phyloP scores from a whole-genome alignment of 2,329 filamentous ascomycete genomes.

The Myriosclerotinia scirpicola region DNA sequence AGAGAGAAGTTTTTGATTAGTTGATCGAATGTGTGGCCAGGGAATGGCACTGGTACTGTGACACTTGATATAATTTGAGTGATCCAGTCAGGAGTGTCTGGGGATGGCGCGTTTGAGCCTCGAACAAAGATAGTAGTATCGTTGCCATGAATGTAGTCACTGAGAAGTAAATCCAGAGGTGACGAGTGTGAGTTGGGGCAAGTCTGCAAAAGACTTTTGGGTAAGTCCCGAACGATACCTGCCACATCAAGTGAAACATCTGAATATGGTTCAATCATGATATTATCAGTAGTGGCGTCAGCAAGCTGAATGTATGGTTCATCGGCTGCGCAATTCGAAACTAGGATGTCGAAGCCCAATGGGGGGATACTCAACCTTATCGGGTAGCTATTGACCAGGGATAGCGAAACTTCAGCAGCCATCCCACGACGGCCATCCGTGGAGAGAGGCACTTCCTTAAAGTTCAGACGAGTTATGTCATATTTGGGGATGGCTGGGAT shows the following conservation, averaged over 20 bases:
- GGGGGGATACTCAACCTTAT: conserved; percentile 74
- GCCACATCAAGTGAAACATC: conserved; percentile 68
- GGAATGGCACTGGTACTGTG: conserved; percentile 80
- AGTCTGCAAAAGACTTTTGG: conserved; percentile 66
- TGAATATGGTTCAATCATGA: conserved; percentile 67
- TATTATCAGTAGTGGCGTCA: conserved; percentile 65
- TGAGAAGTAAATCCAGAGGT: conserved; percentile 79
- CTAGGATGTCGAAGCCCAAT: conserved; percentile 79
- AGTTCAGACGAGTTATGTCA: conserved; percentile 76
- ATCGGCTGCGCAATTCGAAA: conserved; percentile 73
- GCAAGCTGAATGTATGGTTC: conserved; percentile 78
- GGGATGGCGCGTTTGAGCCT: conserved; percentile 66
- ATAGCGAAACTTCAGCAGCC: conserved; percentile 74
- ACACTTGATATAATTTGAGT: conserved; percentile 76
- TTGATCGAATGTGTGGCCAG: conserved; percentile 76
- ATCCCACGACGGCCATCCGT: conserved; percentile 58
- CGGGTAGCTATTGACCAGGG: conserved; percentile 74
- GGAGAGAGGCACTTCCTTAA: conserved; percentile 66
- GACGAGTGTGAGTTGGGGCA: conserved; percentile 79
- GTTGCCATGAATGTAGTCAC: conserved; percentile 77
- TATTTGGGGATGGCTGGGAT: conserved; percentile 78
- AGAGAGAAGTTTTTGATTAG: conserved; percentile 87
- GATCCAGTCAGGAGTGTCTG: conserved; percentile 78
- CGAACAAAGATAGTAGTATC: conserved; percentile 79
- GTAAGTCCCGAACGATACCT: conserved; percentile 71